Base-by-base conservation (phyloP, 2,329 filamentous ascomycete genomes). In the Colletotrichum destructivum region DNA sequence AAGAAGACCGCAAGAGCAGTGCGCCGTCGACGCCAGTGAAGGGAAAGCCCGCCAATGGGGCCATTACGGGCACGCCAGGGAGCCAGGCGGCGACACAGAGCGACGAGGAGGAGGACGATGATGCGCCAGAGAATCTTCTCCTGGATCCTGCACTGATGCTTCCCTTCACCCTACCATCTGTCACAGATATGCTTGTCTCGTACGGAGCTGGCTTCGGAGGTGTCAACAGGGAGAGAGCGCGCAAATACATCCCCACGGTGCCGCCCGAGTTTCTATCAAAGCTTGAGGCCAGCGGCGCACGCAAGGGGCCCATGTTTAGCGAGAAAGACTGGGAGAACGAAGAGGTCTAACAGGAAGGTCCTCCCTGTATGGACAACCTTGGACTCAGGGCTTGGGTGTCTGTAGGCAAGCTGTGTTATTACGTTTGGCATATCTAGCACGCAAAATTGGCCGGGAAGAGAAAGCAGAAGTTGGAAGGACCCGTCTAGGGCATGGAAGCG, bases 201-300 rank as follows among this genome's bases (percentile, higher is more conserved):
- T 99, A 97, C 78, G 96, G 96, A 0, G 95, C 96, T 15, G 96
- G 96, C 0, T 96, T 98, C 78, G 96, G 96, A 6, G 96, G 96
- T 0, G 86, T 96, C 57, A 98, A 99, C 83, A 89, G 93, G 73
- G 96, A 98, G 82, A 88, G 95, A 68, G 96, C 97, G 81, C 88
- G 94, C 75, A 98, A 98, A 83, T 99, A 99, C 81, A 97, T 98
- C 56, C 96, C 96, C 2, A 97, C 94, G 0, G 94, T 99, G 64
- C 96, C 96, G 21, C 92, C 95, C 0, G 96, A 99, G 82, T 98
- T 98, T 79, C 85, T 99, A 72, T 91, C 92, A 72, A 97, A 95
- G 84, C 86, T 99, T 59, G 96, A 98, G 81, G 83, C 86, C 61
- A 86, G 82, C 73, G 87, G 85, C 8, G 83, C 81, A 71, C 82